Percentiles rank a stretch among this genome's conserved stretches.
phyloP scores from a whole-genome alignment of 192 early-diverging fungal genomes.

The Polychytrium aggregatum region DNA sequence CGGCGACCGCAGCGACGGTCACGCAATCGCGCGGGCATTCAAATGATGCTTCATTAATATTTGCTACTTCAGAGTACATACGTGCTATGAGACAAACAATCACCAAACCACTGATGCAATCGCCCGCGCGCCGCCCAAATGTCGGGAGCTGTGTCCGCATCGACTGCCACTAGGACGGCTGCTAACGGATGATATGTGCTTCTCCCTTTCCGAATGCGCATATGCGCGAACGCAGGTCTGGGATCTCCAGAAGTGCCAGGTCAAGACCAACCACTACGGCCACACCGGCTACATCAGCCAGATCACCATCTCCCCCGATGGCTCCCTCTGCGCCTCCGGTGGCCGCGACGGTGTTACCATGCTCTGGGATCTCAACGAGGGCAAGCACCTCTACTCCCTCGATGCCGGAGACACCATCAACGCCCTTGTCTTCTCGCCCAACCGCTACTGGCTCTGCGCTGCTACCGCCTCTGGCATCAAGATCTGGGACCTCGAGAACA shows the following conservation, averaged over 20 bases:
- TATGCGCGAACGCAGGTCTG: constrained; percentile 63
- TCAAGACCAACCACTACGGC: constrained; percentile 98
- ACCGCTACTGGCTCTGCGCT: constrained; percentile 99
- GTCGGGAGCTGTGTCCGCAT: too few species aligned
- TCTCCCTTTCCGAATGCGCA: too few species aligned
- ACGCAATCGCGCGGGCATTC: too few species aligned
- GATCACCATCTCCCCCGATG: constrained; percentile 98
- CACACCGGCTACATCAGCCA: constrained; percentile 97
- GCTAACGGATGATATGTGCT: too few species aligned
- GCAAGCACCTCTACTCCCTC: constrained; percentile 99
- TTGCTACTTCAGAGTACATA: constrained; percentile 38
- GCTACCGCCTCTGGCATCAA: constrained; percentile 91
- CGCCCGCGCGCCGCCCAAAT: too few species aligned
- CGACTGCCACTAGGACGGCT: too few species aligned
- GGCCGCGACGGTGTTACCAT: constrained; percentile 98
- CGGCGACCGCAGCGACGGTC: not conserved
- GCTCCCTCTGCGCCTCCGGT: constrained; percentile 98
- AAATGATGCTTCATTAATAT: too few species aligned
- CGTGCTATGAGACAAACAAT: constrained; percentile 26
- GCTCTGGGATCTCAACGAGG: constrained; percentile 99
- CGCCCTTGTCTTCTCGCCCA: constrained; percentile 96
- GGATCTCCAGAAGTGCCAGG: constrained; percentile 97
- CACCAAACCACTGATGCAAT: too few species aligned
- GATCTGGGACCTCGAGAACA: constrained; percentile 99
- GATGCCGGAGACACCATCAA: constrained; percentile 94